Conservation (phyloP, 805 yeast genomes). For the Metschnikowia arizonensis region DNA sequence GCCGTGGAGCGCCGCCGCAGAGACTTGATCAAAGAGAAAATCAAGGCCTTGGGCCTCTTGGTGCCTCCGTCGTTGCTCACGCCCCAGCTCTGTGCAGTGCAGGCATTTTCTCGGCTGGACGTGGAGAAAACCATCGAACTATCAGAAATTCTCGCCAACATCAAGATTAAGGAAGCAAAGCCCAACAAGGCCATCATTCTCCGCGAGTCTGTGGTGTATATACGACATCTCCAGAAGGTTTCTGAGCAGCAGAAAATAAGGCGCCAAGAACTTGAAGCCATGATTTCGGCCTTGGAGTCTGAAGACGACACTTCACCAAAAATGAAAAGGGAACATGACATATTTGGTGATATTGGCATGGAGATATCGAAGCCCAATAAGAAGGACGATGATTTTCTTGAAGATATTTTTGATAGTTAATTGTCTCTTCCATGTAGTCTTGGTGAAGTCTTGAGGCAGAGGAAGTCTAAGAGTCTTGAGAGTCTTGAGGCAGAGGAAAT, state of each 20-base stretch:
- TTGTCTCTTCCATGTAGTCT: too few species aligned
- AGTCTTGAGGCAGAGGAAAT: too few species aligned
- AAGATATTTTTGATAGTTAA: neutral
- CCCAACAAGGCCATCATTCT: conserved; percentile 82
- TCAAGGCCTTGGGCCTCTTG: conserved; percentile 73
- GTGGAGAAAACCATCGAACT: conserved; percentile 29
- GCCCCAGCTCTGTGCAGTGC: conserved; percentile 42
- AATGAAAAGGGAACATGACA: neutral
- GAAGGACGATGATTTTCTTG: neutral
- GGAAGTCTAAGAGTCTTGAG: too few species aligned
- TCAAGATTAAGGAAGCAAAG: conserved; percentile 58
- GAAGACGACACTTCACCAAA: neutral
- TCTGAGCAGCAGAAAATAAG: conserved; percentile 52
- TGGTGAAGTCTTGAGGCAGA: too few species aligned
- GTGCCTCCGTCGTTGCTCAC: conserved; percentile 73
- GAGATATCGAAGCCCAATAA: neutral
- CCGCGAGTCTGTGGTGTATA: conserved; percentile 75
- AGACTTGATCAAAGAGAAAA: conserved; percentile 84
- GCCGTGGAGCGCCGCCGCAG: conserved; percentile 92
- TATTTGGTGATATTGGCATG: neutral
- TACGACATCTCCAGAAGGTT: conserved; percentile 60
- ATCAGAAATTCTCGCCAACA: conserved; percentile 34
- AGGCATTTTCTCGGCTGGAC: conserved; percentile 35
- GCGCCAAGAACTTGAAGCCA: conserved; percentile 34
- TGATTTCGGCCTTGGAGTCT: conserved; percentile 18